Base-by-base conservation (phyloP, 202 grass and related monocot genomes). In the Elaeis oleifera region DNA sequence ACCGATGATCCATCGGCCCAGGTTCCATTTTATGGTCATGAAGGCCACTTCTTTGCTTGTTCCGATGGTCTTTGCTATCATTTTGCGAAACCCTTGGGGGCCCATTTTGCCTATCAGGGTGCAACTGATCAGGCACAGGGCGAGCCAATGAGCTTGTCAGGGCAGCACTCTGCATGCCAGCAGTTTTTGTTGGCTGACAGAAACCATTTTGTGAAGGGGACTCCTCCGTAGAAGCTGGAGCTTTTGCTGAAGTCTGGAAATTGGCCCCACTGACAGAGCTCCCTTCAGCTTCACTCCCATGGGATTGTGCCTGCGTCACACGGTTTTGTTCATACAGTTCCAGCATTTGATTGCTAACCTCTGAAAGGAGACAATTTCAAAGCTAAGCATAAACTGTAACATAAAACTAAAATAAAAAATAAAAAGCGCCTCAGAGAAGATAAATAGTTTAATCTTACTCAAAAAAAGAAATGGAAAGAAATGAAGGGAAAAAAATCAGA, bases 311-410 rank as follows among this genome's bases (percentile, higher is more conserved):
- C 63, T 67, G 79, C 23, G 79, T 53, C 1, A 73, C 67, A 62
- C 81, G 81, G 50, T 96, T 91, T 70, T 81, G 74, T 66, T 90
- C 91, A 26, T 96, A 96, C 18, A 96, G 65, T 78, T 96, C 91
- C 76, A 96, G 64, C 79, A 96, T 96, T 70, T 96, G 91, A 56
- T 96, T 96, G 79, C 91, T 90, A 54, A 96, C 85, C 81, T 96
- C 91, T 96, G 87, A 76, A 77, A 76, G 11, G 17, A 60, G 60
- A 6, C 57, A 44, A 16, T 14, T 31, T 17, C 2, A 68, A 69
- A 50, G 24, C 36, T 16, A 62, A 27, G 51, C 9, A 44, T 44
- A 44, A 26, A 57, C 26, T 71, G 50, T 74, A 58, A 49, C 26
- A 8, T 29, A 29, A 36, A 23, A 56, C 24, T 62, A 2, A 56